These are phyloP conservation scores for Cardamine occulta DNA, from an alignment of 345 rosid genomes.

Conservation along the genomic window DNA sequence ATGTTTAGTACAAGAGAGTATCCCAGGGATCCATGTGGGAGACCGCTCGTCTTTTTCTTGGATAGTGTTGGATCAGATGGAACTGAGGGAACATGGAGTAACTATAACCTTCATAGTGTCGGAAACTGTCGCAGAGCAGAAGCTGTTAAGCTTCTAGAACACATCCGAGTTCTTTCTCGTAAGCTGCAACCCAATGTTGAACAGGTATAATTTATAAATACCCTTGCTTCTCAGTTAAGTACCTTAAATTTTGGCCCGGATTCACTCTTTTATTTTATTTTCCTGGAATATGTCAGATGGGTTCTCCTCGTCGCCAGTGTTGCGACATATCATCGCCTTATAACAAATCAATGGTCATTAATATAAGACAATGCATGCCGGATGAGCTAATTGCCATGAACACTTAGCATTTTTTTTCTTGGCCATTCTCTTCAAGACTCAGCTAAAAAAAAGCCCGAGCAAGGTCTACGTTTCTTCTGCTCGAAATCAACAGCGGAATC, in stretches of 20 bases:
- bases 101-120: slow-evolving; percentile 53
- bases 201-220: slow-evolving; percentile 53
- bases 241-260: not conserved
- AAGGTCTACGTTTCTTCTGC: slow-evolving; percentile 7
- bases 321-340: slow-evolving; percentile 38
- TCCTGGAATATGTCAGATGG: slow-evolving; percentile 24
- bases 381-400: slow-evolving; percentile 42
- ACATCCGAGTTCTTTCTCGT: slow-evolving; percentile 53
- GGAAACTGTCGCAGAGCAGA: slow-evolving; percentile 54
- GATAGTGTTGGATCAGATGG: slow-evolving; percentile 54
- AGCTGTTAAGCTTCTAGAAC: slow-evolving; percentile 53
- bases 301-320: slow-evolving; percentile 39
- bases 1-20: slow-evolving; percentile 79
- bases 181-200: slow-evolving; percentile 55
- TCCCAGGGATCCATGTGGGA: slow-evolving; percentile 69
- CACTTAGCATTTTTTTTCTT: slow-evolving; percentile 2
- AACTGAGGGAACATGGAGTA: slow-evolving; percentile 57
- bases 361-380: slow-evolving; percentile 33
- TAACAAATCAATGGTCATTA: slow-evolving; percentile 44
- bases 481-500: not conserved
- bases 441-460: slow-evolving; percentile 1
- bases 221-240: not conserved
- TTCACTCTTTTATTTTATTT: not conserved
- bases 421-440: slow-evolving; percentile 6
- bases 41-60: slow-evolving; percentile 69